These are phyloP conservation scores for Spathaspora boniae DNA, from an alignment of 805 yeast genomes.

Conservation along the genomic window DNA sequence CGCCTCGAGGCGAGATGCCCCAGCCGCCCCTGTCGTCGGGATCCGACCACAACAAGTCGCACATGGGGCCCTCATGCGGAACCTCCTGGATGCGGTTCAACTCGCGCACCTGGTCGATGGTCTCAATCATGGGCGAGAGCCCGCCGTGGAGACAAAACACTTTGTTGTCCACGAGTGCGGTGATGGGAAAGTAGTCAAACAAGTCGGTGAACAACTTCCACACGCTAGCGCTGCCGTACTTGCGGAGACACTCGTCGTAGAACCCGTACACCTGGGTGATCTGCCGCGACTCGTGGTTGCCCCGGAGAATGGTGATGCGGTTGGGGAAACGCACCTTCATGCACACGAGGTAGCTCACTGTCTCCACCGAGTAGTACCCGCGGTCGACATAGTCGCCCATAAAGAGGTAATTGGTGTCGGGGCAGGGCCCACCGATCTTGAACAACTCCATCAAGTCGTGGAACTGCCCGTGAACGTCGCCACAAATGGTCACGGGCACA, in stretches of 20 bases:
- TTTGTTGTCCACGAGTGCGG: slow-evolving; percentile 87
- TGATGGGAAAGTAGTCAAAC: slow-evolving; percentile 89
- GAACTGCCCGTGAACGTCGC: slow-evolving; percentile 95
- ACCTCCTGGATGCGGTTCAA: slow-evolving; percentile 92
- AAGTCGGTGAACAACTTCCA: slow-evolving; percentile 92
- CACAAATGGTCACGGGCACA: slow-evolving; percentile 96
- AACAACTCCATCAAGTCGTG: slow-evolving; percentile 92
- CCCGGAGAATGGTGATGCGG: slow-evolving; percentile 88
- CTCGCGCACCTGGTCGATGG: slow-evolving; percentile 88
- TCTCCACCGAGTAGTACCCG: slow-evolving; percentile 87
- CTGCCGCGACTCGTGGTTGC: slow-evolving; percentile 93
- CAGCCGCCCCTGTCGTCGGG: slow-evolving; percentile 98
- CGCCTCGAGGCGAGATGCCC: slow-evolving; percentile 98
- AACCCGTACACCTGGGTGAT: slow-evolving; percentile 95
- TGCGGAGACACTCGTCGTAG: slow-evolving; percentile 91
- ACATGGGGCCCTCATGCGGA: slow-evolving; percentile 98
- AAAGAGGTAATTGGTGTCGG: slow-evolving; percentile 46
- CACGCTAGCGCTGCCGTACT: slow-evolving; percentile 87
- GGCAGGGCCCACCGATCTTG: slow-evolving; percentile 73
- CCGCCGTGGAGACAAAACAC: slow-evolving; percentile 95
- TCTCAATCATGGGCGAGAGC: slow-evolving; percentile 88
- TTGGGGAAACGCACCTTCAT: slow-evolving; percentile 90
- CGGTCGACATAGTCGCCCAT: slow-evolving; percentile 82
- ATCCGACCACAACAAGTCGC: slow-evolving; percentile 94
- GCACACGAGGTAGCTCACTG: slow-evolving; percentile 82